phyloP scores from a whole-genome alignment of 495 filamentous ascomycete species.

The Neurospora sp. region DNA sequence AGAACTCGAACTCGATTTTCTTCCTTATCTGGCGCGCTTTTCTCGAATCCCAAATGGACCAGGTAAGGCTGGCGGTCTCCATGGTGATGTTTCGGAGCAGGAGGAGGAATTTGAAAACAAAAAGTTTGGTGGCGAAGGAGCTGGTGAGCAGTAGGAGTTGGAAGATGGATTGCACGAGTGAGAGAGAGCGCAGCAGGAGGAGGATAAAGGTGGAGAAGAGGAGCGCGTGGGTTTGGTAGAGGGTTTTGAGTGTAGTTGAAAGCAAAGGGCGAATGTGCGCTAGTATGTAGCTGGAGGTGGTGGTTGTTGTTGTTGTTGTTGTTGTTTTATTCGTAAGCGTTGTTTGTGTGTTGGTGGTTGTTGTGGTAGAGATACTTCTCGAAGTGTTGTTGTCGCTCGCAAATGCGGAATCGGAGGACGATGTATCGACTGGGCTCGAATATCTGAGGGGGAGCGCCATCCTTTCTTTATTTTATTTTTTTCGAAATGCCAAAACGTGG shows the following conservation, averaged over 20 bases:
- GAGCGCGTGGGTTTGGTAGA: background rate
- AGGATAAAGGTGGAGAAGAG: background rate
- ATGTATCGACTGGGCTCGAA: background rate
- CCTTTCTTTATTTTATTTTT: background rate
- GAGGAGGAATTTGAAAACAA: background rate
- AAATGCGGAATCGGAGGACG: background rate
- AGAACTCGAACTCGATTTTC: slow-evolving; percentile 35
- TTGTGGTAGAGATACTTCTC: background rate
- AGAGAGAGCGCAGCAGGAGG: background rate
- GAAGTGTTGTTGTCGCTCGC: background rate
- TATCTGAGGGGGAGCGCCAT: background rate
- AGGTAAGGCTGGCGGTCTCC: background rate
- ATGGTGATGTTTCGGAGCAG: background rate
- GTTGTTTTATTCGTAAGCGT: background rate
- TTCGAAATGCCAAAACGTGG: too few species aligned
- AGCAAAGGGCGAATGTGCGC: too few species aligned
- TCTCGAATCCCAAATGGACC: slow-evolving; percentile 22
- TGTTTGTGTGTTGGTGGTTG: background rate
- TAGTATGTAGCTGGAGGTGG: too few species aligned
- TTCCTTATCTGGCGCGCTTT: slow-evolving; percentile 22
- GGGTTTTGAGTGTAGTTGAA: background rate
- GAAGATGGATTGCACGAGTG: background rate
- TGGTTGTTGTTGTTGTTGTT: too few species aligned
- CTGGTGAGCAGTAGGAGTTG: background rate
- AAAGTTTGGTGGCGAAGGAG: background rate